Percentiles rank a stretch among this genome's conserved stretches.
These are phyloP conservation scores for Pisolithus tinctorius DNA, from an alignment of 768 basidiomycete species.

Conservation along the genomic window DNA sequence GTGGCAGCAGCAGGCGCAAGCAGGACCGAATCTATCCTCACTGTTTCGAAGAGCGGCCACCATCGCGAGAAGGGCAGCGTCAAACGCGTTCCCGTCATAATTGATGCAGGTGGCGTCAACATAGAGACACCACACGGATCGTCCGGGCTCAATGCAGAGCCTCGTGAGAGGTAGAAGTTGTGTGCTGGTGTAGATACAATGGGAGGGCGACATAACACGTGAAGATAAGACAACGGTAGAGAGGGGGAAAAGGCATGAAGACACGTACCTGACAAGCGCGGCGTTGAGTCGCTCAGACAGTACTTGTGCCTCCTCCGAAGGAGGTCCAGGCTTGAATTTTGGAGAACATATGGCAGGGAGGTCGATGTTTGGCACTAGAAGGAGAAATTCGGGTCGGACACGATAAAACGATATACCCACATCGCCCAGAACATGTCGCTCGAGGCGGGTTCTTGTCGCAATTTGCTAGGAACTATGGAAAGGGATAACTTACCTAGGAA, in stretches of 20 bases:
- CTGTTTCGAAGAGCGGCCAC: conserved; percentile 82
- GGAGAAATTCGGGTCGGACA: neutral
- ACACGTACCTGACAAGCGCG: conserved; percentile 60
- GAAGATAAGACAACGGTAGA: neutral
- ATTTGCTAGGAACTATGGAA: neutral
- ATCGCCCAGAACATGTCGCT: neutral
- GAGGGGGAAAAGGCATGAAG: neutral
- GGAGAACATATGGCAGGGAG: conserved; percentile 90
- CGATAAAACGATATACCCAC: neutral
- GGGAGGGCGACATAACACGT: neutral
- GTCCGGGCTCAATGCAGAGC: conserved; percentile 75
- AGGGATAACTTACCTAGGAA: conserved; percentile 61
- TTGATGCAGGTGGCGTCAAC: conserved; percentile 94
- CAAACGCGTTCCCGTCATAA: conserved; percentile 94
- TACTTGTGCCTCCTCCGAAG: conserved; percentile 89
- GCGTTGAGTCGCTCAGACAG: conserved; percentile 80
- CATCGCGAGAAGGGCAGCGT: conserved; percentile 84
- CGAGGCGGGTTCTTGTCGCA: no score
- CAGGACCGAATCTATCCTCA: conserved; percentile 31
- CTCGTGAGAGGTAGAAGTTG: conserved; percentile 55
- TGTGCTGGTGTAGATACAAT: conserved; percentile 39
- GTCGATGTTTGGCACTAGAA: conserved; percentile 90
- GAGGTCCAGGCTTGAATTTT: conserved; percentile 92
- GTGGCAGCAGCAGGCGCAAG: neutral
- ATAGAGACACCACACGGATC: conserved; percentile 90